Conservation (phyloP, 768 basidiomycete genomes). For the Leccinum longicurvipes region DNA sequence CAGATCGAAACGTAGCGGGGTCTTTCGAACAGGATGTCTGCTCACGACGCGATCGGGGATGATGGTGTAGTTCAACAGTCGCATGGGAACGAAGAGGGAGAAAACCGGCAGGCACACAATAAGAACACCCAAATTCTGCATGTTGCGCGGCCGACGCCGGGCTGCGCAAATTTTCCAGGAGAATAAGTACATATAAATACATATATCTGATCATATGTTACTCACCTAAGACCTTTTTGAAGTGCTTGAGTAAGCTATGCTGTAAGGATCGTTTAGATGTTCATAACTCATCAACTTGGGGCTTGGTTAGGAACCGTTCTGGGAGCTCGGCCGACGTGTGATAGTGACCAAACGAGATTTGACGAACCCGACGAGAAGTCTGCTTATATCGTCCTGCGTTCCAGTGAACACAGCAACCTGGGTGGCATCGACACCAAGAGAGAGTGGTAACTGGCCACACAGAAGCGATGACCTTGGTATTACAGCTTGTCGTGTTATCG, state of each 20-base stretch:
- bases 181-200: neutral
- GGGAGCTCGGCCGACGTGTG: neutral
- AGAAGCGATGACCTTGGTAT: neutral
- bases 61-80: neutral
- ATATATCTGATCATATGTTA: neutral
- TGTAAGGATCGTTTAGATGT: neutral
- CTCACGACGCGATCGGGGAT: neutral
- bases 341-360: neutral
- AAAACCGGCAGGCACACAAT: neutral
- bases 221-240: neutral
- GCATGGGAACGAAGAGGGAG: conserved; percentile 4
- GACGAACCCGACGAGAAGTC: neutral
- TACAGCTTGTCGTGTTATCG: neutral
- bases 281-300: neutral
- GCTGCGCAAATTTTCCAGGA: neutral
- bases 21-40: neutral
- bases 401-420: neutral
- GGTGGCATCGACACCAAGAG: neutral
- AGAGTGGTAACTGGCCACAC: neutral
- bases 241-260: neutral
- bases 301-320: neutral
- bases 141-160: too few species aligned
- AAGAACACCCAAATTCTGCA: too few species aligned
- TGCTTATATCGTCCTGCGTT: neutral
- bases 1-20: neutral